Evolutionary conservation across 805 yeast species (phyloP).

Genomic region (Wickerhamiella brachini): DNA sequence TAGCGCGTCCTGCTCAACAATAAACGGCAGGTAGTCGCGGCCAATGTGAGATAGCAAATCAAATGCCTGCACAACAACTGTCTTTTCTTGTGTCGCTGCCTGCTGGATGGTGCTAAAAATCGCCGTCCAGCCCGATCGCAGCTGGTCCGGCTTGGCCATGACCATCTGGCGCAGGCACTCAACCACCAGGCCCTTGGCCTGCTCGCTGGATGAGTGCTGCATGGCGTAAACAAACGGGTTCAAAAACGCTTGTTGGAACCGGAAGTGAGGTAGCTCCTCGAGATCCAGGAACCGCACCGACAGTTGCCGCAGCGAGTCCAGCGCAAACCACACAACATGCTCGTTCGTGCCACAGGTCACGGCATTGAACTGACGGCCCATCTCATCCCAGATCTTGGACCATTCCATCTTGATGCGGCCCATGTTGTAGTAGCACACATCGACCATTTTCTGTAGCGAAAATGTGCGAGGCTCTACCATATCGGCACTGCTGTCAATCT

Average conservation of each 20-base stretch:
- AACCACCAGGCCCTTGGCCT: conserved; percentile 76
- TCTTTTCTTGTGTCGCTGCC: conserved; percentile 37
- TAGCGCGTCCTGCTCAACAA: conserved; percentile 56
- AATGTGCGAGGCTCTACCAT: conserved; percentile 78
- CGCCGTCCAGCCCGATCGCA: conserved; percentile 91
- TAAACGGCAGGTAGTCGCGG: conserved; percentile 44
- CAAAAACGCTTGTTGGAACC: conserved; percentile 86
- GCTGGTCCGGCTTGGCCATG: conserved; percentile 52
- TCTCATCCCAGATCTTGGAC: conserved; percentile 88
- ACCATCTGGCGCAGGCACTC: conserved; percentile 84
- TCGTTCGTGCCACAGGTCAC: conserved; percentile 71
- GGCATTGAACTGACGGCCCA: conserved; percentile 77
- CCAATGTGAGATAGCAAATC: conserved; percentile 49
- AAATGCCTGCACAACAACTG: conserved; percentile 47
- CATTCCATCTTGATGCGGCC: conserved; percentile 90
- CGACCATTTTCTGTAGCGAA: conserved; percentile 89
- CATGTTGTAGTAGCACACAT: conserved; percentile 96
- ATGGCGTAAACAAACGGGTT: conserved; percentile 79
- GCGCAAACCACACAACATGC: conserved; percentile 73
- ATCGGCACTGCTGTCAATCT: conserved; percentile 75
- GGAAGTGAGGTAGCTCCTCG: conserved; percentile 90
- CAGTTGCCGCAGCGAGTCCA: conserved; percentile 86
- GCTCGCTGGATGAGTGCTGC: conserved; percentile 46
- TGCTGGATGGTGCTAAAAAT: conserved; percentile 64
- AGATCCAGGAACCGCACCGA: conserved; percentile 84